phyloP scores from a whole-genome alignment of 495 filamentous ascomycete genomes.

The Penicillium salamii region DNA sequence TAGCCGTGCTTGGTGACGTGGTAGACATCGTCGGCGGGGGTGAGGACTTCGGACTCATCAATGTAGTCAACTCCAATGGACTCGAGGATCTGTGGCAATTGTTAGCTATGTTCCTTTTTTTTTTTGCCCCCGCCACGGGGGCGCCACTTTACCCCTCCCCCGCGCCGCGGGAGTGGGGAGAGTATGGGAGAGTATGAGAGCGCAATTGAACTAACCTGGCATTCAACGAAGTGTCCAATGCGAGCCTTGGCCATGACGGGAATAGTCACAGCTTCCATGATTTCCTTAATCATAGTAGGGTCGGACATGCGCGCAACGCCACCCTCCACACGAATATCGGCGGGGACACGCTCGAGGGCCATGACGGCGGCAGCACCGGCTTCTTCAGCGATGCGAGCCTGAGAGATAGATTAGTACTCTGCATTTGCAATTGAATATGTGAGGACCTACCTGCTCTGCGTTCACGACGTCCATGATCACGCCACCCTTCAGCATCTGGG shows the following conservation, averaged over 20 bases:
- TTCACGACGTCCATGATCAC: constrained; percentile 99
- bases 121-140: background rate
- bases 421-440: background rate
- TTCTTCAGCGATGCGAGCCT: constrained; percentile 95
- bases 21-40: constrained; percentile 84
- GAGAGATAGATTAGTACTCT: background rate
- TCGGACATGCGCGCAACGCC: constrained; percentile 98
- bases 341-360: constrained; percentile 96
- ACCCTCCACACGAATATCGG: constrained; percentile 89
- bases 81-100: constrained; percentile 72
- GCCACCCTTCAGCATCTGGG: constrained; percentile 96
- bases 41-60: constrained; percentile 95
- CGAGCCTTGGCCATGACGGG: constrained; percentile 99
- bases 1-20: constrained; percentile 89
- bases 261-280: constrained; percentile 95
- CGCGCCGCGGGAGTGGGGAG: background rate
- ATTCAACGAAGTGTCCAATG: constrained; percentile 97
- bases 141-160: constrained; percentile 3
- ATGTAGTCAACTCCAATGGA: constrained; percentile 95
- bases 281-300: constrained; percentile 91
- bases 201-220: constrained; percentile 58
- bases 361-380: constrained; percentile 96
- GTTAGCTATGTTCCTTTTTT: constrained; percentile 7
- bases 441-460: constrained; percentile 67
- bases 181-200: background rate